These are phyloP conservation scores for Vickermania ingenoplastis DNA, from an alignment of 208 protist species.

Conservation along the genomic window DNA sequence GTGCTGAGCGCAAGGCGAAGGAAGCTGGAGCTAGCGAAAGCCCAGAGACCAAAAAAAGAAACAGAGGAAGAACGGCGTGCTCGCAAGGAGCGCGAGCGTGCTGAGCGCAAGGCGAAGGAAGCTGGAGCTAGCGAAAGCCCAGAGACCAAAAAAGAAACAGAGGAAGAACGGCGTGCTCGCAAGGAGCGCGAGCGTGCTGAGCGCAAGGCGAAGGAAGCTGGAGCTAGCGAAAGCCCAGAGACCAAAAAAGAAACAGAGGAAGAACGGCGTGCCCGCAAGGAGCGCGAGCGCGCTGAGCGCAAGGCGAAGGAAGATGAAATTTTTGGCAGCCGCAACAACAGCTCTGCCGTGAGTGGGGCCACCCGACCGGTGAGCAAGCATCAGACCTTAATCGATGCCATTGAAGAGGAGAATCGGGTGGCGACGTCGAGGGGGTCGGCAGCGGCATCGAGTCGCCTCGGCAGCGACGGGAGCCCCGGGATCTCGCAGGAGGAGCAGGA, in stretches of 20 bases:
- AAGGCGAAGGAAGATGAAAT: constrained; percentile 20
- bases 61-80: constrained; percentile 44
- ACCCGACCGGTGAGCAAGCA: not conserved
- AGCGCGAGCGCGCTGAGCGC: constrained; percentile 22
- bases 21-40: too few relatives aligned
- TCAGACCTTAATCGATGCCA: not conserved
- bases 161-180: constrained; percentile 13
- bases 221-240: constrained; percentile 2
- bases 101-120: constrained; percentile 4
- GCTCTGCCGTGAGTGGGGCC: not conserved
- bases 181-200: constrained; percentile 27
- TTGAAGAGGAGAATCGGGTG: constrained; percentile 2
- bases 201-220: constrained; percentile 22
- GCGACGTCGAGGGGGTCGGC: not conserved
- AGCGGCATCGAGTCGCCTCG: not conserved
- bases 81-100: constrained; percentile 10
- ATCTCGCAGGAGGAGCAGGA: constrained; percentile 8
- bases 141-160: constrained; percentile 19
- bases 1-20: too few relatives aligned
- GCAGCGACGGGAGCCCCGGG: not conserved
- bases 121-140: constrained; percentile 1
- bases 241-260: constrained; percentile 54
- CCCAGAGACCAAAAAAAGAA: too few relatives aligned
- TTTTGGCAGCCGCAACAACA: not conserved
- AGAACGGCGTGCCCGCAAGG: constrained; percentile 54